These are phyloP conservation scores for Vitis riparia DNA, from an alignment of 164 flowering plant genomes.

Conservation along the genomic window DNA sequence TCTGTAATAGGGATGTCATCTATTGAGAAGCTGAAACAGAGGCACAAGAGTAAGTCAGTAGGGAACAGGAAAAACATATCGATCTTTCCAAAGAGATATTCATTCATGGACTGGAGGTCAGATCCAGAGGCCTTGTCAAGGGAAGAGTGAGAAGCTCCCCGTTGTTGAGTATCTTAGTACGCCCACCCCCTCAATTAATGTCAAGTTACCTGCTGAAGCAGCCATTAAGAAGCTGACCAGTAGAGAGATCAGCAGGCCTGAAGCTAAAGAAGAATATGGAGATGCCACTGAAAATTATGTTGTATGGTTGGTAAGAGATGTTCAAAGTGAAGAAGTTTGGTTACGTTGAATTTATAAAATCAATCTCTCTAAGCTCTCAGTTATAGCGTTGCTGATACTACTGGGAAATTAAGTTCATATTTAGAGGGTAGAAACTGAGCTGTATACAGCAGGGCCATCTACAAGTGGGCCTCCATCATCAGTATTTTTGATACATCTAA, in stretches of 20 bases:
- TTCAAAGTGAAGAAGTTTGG: too few species aligned
- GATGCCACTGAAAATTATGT: neutral
- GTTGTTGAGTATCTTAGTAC: constrained; percentile 31
- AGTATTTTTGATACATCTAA: too few species aligned
- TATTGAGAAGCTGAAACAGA: constrained; percentile 28
- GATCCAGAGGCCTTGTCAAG: constrained; percentile 48
- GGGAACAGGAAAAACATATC: neutral
- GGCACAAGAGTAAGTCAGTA: neutral
- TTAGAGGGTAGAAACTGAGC: too few species aligned
- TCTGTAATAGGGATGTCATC: constrained; percentile 42
- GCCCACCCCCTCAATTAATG: constrained; percentile 38
- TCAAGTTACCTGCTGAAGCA: constrained; percentile 14
- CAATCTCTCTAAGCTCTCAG: too few species aligned
- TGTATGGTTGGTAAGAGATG: neutral
- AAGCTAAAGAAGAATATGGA: neutral
- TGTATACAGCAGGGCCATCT: too few species aligned
- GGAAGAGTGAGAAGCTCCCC: constrained; percentile 38
- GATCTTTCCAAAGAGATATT: constrained; percentile 30
- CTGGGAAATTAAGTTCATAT: too few species aligned
- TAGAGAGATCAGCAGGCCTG: neutral
- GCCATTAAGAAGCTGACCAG: neutral
- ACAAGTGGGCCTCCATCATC: too few species aligned
- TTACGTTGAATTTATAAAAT: too few species aligned
- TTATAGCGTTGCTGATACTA: too few species aligned
- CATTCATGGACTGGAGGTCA: constrained; percentile 12